Conservation (phyloP, 1,139 yeast genomes). For the Kodamaea anthophila region DNA sequence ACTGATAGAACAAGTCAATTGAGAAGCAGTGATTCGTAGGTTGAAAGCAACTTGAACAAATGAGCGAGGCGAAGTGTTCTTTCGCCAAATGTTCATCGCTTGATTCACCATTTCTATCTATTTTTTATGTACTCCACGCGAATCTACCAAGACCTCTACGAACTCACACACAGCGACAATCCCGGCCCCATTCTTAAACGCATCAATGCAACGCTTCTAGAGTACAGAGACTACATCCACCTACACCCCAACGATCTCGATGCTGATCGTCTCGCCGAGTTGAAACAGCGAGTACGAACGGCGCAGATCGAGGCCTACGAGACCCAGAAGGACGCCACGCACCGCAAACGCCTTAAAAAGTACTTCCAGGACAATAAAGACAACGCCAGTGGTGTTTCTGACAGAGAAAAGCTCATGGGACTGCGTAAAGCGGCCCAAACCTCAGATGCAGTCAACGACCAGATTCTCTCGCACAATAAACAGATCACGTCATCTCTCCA, state of each 20-base stretch:
- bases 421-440: slow-evolving; percentile 5
- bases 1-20: no score
- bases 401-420: slow-evolving; percentile 9
- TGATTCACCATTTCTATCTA: no score
- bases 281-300: slow-evolving; percentile 13
- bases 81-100: no score
- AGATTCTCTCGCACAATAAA: slow-evolving; percentile 43
- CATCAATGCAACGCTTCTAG: slow-evolving; percentile 9
- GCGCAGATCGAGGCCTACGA: slow-evolving; percentile 14
- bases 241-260: slow-evolving; percentile 5
- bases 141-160: slow-evolving; percentile 9
- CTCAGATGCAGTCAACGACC: slow-evolving; percentile 12
- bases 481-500: slow-evolving; percentile 49
- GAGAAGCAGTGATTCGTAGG: no score
- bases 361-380: slow-evolving; percentile 9
- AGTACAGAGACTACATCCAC: slow-evolving; percentile 9
- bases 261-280: slow-evolving; percentile 10
- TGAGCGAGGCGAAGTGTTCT: no score
- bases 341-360: slow-evolving; percentile 13
- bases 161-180: slow-evolving; percentile 7
- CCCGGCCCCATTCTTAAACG: slow-evolving; percentile 8
- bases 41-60: no score
- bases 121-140: no score
- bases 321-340: slow-evolving; percentile 11
- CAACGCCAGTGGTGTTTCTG: slow-evolving; percentile 2